phyloP scores from a whole-genome alignment of 768 basidiomycete genomes.

The Leucogyrophana mollusca region DNA sequence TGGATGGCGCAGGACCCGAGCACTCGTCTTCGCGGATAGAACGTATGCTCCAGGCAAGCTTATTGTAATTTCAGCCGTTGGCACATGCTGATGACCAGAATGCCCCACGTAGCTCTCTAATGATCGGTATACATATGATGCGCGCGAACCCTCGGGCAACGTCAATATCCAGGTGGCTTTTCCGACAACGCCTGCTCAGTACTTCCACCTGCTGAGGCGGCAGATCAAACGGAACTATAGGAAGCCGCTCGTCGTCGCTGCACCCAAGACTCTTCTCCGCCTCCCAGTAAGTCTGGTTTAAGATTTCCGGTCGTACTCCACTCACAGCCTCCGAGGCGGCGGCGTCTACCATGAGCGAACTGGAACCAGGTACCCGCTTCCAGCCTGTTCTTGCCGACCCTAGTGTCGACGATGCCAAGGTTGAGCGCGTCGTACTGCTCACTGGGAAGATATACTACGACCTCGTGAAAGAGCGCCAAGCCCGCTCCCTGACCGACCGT shows the following conservation, averaged over 20 bases:
- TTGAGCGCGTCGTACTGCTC: slow-evolving; percentile 68
- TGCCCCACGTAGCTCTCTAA: slow-evolving; percentile 63
- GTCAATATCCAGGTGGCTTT: slow-evolving; percentile 85
- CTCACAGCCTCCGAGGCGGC: slow-evolving; percentile 53
- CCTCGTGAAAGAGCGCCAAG: slow-evolving; percentile 65
- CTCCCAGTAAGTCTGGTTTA: slow-evolving; percentile 53
- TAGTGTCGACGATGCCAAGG: slow-evolving; percentile 21
- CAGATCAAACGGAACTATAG: slow-evolving; percentile 85
- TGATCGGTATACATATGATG: slow-evolving; percentile 49
- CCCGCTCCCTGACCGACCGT: slow-evolving; percentile 40
- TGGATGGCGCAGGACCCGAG: slow-evolving; percentile 92
- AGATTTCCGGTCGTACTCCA: background rate
- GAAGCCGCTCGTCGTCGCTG: slow-evolving; percentile 82
- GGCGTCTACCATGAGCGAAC: slow-evolving; percentile 61
- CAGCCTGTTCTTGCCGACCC: slow-evolving; percentile 65
- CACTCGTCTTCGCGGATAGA: slow-evolving; percentile 89
- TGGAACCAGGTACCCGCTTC: slow-evolving; percentile 62
- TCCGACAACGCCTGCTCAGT: slow-evolving; percentile 88
- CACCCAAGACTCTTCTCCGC: slow-evolving; percentile 81
- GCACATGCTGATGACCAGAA: background rate
- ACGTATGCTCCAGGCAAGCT: slow-evolving; percentile 78
- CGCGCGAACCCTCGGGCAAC: slow-evolving; percentile 36
- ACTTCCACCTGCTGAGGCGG: slow-evolving; percentile 89
- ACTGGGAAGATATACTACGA: slow-evolving; percentile 91
- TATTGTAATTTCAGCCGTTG: background rate